Evolutionary conservation across 2,329 filamentous ascomycete genomes (phyloP).

Genomic region (Xylaria sp.): DNA sequence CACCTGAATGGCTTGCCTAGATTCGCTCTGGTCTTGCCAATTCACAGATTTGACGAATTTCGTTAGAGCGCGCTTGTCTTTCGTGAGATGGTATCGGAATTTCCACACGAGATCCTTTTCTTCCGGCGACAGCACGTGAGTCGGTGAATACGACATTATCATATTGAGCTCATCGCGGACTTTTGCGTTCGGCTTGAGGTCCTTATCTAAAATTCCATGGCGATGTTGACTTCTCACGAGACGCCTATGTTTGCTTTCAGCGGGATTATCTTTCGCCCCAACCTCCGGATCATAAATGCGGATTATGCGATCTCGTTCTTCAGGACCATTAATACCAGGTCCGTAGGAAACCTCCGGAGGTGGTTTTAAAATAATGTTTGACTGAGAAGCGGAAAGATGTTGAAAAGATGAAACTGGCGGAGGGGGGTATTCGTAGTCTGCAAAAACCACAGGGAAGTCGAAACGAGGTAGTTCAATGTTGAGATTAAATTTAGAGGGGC

Average conservation of each 20-base stretch:
- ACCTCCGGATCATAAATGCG: constrained; percentile 94
- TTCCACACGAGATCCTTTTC: constrained; percentile 98
- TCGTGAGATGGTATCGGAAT: constrained; percentile 91
- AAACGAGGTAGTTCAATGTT: constrained; percentile 94
- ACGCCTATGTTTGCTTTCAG: constrained; percentile 92
- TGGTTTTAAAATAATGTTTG: constrained; percentile 78
- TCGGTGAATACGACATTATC: constrained; percentile 92
- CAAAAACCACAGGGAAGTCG: constrained; percentile 94
- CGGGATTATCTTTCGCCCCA: constrained; percentile 88
- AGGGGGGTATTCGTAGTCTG: constrained; percentile 89
- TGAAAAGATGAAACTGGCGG: constrained; percentile 83
- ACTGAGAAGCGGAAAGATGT: constrained; percentile 69
- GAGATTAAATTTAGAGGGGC: constrained; percentile 75
- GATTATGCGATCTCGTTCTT: constrained; percentile 71
- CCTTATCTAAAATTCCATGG: constrained; percentile 93
- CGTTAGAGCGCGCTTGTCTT: constrained; percentile 90
- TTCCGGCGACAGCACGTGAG: constrained; percentile 84
- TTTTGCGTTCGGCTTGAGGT: constrained; percentile 95
- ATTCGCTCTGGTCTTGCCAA: constrained; percentile 87
- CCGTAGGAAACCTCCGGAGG: constrained; percentile 90
- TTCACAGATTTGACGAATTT: constrained; percentile 99
- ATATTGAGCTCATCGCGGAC: constrained; percentile 92
- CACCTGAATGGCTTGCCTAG: constrained; percentile 88
- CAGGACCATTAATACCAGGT: constrained; percentile 82
- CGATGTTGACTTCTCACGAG: constrained; percentile 89